Conservation (phyloP, 306 rosid genomes). For the Medicago truncatula region MtrunA17r5.0-ANR NC_053043.1:6687001-6687500, state of each 20-base stretch:
- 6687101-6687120: constrained; percentile 26
- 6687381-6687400: constrained; percentile 99
- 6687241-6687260: constrained; percentile 50
- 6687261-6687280: constrained; percentile 30
- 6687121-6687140: neutral
- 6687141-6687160: constrained; percentile 96
- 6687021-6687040: constrained; percentile 99
- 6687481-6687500: constrained; percentile 29
- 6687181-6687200: constrained; percentile 99
- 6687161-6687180: constrained; percentile 98
- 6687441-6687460: constrained; percentile 10
- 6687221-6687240: constrained; percentile 97
- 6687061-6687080: constrained; percentile 27
- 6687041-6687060: constrained; percentile 96
- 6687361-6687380: constrained; percentile 99
- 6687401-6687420: constrained; percentile 95
- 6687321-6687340: constrained; percentile 96
- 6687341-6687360: constrained; percentile 99
- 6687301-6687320: constrained; percentile 13
- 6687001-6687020: constrained; percentile 99
- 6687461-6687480: constrained; percentile 22
- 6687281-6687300: constrained; percentile 15
- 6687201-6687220: constrained; percentile 98
- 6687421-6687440: constrained; percentile 42
- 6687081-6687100: constrained; percentile 13